A percentile compares a stretch with the other conserved stretches of the same genome.
These are phyloP conservation scores for Filosporella fistucella DNA, from an alignment of 495 filamentous ascomycete genomes.

Conservation along the genomic window DNA sequence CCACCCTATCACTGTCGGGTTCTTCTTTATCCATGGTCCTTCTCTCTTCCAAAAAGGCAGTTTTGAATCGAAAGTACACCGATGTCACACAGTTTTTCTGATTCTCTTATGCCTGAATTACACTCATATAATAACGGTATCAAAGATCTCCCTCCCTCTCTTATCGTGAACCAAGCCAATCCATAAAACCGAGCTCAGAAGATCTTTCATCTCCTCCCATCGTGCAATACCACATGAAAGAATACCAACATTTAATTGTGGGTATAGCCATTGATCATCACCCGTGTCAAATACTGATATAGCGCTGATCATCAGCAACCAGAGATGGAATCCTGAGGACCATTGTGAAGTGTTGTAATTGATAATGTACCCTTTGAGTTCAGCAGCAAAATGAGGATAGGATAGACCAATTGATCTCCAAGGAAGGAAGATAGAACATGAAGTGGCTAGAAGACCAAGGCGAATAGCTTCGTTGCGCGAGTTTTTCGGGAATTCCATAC, in stretches of 20 bases:
- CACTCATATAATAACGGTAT: too few species aligned
- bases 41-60: too few species aligned
- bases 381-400: constrained; percentile 22
- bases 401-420: constrained; percentile 27
- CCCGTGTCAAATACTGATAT: constrained; percentile 26
- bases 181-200: constrained; percentile 31
- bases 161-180: constrained; percentile 29
- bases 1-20: too few species aligned
- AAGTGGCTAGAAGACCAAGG: constrained; percentile 35
- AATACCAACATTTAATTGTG: constrained; percentile 21
- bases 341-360: background rate
- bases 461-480: constrained; percentile 33
- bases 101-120: too few species aligned
- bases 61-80: too few species aligned
- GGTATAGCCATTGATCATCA: constrained; percentile 28
- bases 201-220: constrained; percentile 26
- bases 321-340: constrained; percentile 22
- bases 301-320: constrained; percentile 34
- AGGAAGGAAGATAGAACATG: constrained; percentile 34
- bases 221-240: constrained; percentile 16
- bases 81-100: too few species aligned
- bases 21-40: too few species aligned
- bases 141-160: constrained; percentile 21
- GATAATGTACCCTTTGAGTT: constrained; percentile 1
- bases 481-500: constrained; percentile 23